phyloP scores from a whole-genome alignment of 331 rosid species.

The Malus hybrid region DNA sequence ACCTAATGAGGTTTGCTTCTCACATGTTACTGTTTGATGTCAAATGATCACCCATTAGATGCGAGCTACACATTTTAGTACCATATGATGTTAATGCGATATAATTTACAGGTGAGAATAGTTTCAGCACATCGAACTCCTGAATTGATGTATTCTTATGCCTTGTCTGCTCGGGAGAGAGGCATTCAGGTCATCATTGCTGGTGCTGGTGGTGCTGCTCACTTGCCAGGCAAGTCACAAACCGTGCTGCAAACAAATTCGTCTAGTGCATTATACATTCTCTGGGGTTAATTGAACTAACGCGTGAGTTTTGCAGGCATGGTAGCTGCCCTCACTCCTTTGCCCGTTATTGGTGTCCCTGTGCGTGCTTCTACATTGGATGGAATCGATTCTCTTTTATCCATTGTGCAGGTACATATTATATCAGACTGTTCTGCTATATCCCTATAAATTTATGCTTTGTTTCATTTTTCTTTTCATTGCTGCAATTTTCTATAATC shows the following conservation, averaged over 20 bases:
- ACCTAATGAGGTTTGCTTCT: constrained; percentile 66
- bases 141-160: constrained; percentile 72
- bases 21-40: background rate
- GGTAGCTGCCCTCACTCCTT: constrained; percentile 84
- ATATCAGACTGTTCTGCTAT: background rate
- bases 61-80: constrained; percentile 3
- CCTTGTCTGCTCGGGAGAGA: constrained; percentile 51
- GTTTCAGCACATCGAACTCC: constrained; percentile 96
- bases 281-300: constrained; percentile 4
- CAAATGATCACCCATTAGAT: background rate
- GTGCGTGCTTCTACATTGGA: constrained; percentile 79
- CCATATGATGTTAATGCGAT: background rate
- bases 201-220: constrained; percentile 98
- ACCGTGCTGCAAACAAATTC: constrained; percentile 3
- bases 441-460: background rate
- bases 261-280: background rate
- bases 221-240: constrained; percentile 66
- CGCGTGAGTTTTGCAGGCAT: constrained; percentile 45
- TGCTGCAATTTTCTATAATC: background rate
- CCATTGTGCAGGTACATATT: constrained; percentile 74
- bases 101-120: constrained; percentile 56
- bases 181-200: constrained; percentile 85
- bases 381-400: constrained; percentile 84
- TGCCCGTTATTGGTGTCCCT: constrained; percentile 92
- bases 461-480: background rate